Conservation (phyloP, 1,139 yeast genomes). For the Blastobotrys malaysiensis region DNA sequence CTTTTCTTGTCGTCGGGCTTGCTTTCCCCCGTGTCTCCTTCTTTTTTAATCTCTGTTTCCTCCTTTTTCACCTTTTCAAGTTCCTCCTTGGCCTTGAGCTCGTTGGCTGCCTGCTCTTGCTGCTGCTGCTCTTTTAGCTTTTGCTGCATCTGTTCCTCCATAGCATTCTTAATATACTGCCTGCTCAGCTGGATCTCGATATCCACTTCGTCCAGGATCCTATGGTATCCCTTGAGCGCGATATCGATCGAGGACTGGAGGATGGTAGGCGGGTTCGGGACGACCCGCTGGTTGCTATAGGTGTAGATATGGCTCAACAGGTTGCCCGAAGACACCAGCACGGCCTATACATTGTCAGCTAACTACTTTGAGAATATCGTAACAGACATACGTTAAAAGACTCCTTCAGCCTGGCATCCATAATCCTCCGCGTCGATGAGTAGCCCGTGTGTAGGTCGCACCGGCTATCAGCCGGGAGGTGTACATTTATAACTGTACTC, state of each 20-base stretch:
- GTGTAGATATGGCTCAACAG: conserved; percentile 20
- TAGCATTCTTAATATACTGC: conserved; percentile 11
- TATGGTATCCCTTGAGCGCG: conserved; percentile 20
- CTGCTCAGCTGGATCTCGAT: conserved; percentile 22
- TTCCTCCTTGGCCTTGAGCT: not conserved
- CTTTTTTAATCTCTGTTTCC: not conserved
- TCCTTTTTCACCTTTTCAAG: not conserved
- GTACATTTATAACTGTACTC: not conserved
- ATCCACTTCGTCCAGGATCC: conserved; percentile 23
- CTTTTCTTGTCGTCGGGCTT: not conserved
- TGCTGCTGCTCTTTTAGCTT: conserved; percentile 8
- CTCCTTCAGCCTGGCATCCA: conserved; percentile 2
- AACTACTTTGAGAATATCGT: not conserved
- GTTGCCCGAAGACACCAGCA: conserved; percentile 25
- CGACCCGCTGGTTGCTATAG: conserved; percentile 19
- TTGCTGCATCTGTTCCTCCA: conserved; percentile 1
- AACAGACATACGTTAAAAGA: not conserved
- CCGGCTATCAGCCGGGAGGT: not conserved
- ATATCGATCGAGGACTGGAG: conserved; percentile 23
- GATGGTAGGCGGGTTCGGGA: conserved; percentile 25
- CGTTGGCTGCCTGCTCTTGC: conserved; percentile 8
- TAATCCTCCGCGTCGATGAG: not conserved
- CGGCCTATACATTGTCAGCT: conserved; percentile 9
- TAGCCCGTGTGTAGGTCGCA: not conserved
- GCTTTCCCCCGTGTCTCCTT: not conserved